phyloP scores from a whole-genome alignment of 2,329 filamentous ascomycete species.

The Aspergillus sp. region DNA sequence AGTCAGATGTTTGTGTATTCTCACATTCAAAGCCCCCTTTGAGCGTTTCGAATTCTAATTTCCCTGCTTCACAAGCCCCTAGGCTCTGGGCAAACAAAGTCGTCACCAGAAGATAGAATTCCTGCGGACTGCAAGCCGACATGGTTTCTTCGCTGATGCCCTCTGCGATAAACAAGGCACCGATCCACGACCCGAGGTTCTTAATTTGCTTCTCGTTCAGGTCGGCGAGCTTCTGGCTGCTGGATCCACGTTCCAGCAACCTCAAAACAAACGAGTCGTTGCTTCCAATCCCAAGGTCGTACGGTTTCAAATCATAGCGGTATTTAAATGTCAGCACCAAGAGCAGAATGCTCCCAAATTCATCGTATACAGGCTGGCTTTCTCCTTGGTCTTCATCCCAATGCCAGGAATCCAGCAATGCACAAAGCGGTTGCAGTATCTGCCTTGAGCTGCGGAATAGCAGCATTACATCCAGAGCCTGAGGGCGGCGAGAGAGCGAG shows the following conservation, averaged over 20 bases:
- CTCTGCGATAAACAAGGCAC: constrained; percentile 61
- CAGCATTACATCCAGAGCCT: constrained; percentile 58
- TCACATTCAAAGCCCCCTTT: constrained; percentile 63
- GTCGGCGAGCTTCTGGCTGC: constrained; percentile 50
- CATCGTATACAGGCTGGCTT: constrained; percentile 65
- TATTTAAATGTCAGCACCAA: constrained; percentile 58
- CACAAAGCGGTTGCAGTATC: constrained; percentile 59
- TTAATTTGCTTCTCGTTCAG: constrained; percentile 57
- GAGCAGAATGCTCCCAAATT: constrained; percentile 62
- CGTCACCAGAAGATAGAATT: constrained; percentile 63
- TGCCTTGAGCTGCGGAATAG: constrained; percentile 59
- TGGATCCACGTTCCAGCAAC: constrained; percentile 49
- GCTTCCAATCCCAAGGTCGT: constrained; percentile 53
- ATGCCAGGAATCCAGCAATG: constrained; percentile 61
- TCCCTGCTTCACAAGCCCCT: constrained; percentile 55
- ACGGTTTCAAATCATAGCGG: constrained; percentile 54
- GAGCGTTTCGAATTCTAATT: constrained; percentile 57
- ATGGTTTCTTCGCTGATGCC: constrained; percentile 65
- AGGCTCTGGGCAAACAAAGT: constrained; percentile 63
- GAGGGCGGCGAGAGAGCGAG: constrained; percentile 55
- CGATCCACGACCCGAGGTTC: constrained; percentile 61
- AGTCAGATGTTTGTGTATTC: constrained; percentile 16
- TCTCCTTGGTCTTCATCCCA: constrained; percentile 66
- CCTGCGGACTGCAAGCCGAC: constrained; percentile 62
- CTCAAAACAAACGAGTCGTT: constrained; percentile 57